These are phyloP conservation scores for Fraxinus xanthoxyloides DNA, from an alignment of 305 asterid species.

Conservation along the genomic window DNA sequence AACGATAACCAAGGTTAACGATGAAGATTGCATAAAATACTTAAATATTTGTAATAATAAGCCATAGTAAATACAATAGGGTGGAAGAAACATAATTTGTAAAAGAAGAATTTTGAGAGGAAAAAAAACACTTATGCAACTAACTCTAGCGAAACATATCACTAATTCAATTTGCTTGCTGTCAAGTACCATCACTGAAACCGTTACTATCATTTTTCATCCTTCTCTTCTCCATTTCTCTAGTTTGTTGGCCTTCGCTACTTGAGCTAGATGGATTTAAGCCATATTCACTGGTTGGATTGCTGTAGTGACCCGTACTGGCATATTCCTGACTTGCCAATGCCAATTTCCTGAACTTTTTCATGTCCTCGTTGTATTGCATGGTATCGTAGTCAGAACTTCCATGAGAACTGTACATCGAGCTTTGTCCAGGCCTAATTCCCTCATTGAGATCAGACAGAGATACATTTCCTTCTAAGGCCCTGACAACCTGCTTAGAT, in stretches of 20 bases:
- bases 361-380: slow-evolving; percentile 76
- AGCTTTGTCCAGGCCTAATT: slow-evolving; percentile 60
- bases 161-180: not conserved
- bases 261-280: slow-evolving; percentile 66
- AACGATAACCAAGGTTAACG: not conserved
- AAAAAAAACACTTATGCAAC: not conserved
- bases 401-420: slow-evolving; percentile 62
- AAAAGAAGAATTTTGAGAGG: not conserved
- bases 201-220: slow-evolving; percentile 44
- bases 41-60: not conserved
- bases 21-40: not conserved
- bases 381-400: slow-evolving; percentile 73
- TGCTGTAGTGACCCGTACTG: slow-evolving; percentile 60
- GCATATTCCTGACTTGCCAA: slow-evolving; percentile 58
- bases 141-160: not conserved
- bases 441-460: slow-evolving; percentile 73
- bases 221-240: slow-evolving; percentile 58
- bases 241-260: slow-evolving; percentile 55
- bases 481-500: slow-evolving; percentile 59
- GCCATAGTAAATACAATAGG: not conserved
- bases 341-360: slow-evolving; percentile 66
- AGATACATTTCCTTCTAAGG: slow-evolving; percentile 73
- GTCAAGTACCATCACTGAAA: slow-evolving; percentile 22
- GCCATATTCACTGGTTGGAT: slow-evolving; percentile 79
- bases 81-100: not conserved